A percentile compares a stretch with the other conserved stretches of the same genome.
These are phyloP conservation scores for Aphanomyces astaci DNA, from an alignment of 352 stramenopile species.

Conservation along the genomic window DNA sequence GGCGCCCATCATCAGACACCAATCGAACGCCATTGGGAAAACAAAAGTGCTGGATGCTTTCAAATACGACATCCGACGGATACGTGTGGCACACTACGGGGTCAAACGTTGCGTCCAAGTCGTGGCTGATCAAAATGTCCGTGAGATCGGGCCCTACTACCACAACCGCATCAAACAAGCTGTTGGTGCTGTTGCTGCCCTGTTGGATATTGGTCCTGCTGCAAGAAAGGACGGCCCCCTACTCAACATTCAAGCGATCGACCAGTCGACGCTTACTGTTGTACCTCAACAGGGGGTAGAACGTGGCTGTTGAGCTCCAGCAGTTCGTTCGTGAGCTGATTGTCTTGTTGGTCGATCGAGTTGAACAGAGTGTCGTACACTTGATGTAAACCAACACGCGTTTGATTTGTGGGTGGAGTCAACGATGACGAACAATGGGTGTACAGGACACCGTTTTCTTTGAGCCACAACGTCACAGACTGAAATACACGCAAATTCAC, in stretches of 20 bases:
- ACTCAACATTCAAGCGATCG: neutral
- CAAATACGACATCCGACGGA: neutral
- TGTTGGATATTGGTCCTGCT: neutral
- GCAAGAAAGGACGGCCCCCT: neutral
- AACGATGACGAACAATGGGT: neutral
- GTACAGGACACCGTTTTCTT: neutral
- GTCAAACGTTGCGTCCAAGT: constrained; percentile 5
- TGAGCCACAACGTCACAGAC: constrained; percentile 5
- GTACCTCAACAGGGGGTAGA: neutral
- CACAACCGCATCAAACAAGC: constrained; percentile 12
- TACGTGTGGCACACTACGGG: constrained; percentile 17
- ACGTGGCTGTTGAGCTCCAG: neutral
- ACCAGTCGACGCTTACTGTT: neutral
- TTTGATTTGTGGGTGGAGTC: neutral
- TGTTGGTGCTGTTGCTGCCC: neutral
- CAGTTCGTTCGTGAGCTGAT: constrained; percentile 19
- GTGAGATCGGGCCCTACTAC: constrained; percentile 13
- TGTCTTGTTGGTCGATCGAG: constrained; percentile 19
- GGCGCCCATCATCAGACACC: neutral
- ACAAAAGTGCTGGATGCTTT: constrained; percentile 23
- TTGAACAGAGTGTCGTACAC: constrained; percentile 6
- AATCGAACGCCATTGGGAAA: constrained; percentile 12
- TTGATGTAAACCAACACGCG: neutral
- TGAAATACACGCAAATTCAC: neutral
- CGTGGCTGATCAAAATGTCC: constrained; percentile 4